These are phyloP conservation scores for Hortiboletus flavorubellus DNA, from an alignment of 768 basidiomycete species.

Conservation along the genomic window DNA sequence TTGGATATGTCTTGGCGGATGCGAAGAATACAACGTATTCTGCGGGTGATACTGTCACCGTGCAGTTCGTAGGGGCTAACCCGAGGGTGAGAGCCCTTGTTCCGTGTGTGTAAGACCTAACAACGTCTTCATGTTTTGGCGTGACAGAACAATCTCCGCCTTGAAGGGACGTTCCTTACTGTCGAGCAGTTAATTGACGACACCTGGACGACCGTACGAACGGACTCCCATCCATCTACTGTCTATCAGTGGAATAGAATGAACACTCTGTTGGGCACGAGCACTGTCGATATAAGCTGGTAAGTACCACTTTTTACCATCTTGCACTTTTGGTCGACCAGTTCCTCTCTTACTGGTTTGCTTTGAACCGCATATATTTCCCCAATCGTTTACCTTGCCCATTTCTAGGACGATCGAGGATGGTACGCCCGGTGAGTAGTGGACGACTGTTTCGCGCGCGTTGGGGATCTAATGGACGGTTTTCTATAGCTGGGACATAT, in stretches of 20 bases:
- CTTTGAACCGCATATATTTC: slow-evolving; percentile 8
- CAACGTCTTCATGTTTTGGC: background rate
- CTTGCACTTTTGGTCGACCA: background rate
- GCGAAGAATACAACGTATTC: slow-evolving; percentile 49
- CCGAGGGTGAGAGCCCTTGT: slow-evolving; percentile 52
- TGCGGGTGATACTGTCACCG: slow-evolving; percentile 56
- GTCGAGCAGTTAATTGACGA: slow-evolving; percentile 52
- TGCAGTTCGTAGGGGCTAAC: slow-evolving; percentile 71
- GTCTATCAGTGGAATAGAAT: slow-evolving; percentile 62
- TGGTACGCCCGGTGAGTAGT: slow-evolving; percentile 38
- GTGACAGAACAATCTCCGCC: slow-evolving; percentile 67
- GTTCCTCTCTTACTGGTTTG: background rate
- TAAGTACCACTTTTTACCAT: slow-evolving; percentile 23
- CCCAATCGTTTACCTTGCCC: background rate
- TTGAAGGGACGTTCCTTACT: slow-evolving; percentile 70
- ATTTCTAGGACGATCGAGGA: slow-evolving; percentile 56
- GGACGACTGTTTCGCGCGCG: background rate
- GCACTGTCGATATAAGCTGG: slow-evolving; percentile 67
- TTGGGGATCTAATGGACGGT: background rate
- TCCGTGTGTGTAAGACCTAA: background rate
- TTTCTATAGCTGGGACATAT: slow-evolving; percentile 58
- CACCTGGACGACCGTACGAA: slow-evolving; percentile 55
- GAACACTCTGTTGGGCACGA: slow-evolving; percentile 55
- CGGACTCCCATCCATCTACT: slow-evolving; percentile 80
- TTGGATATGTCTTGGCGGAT: slow-evolving; percentile 60